Conservation (phyloP, 441 rosid genomes). For the Kokia cookei region DNA sequence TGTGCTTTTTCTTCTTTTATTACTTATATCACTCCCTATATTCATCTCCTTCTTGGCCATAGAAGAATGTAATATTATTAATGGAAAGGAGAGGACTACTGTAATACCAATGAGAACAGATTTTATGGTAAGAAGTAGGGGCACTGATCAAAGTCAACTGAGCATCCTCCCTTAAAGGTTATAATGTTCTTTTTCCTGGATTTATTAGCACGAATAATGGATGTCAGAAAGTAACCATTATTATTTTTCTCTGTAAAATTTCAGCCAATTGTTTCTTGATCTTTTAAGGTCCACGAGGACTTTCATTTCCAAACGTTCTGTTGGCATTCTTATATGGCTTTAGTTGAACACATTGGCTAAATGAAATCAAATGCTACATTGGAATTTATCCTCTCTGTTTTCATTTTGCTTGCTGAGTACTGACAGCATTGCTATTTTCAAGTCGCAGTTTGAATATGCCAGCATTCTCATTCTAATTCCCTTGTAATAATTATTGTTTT, state of each 20-base stretch:
- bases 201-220: neutral
- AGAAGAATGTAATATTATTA: neutral
- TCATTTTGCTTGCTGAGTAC: neutral
- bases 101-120: neutral
- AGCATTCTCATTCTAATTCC: neutral
- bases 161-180: neutral
- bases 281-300: neutral
- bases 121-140: neutral
- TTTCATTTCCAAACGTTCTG: neutral
- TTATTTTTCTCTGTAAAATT: neutral
- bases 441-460: neutral
- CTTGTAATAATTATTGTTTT: neutral
- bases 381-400: neutral
- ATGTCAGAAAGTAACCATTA: neutral
- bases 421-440: neutral
- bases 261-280: neutral
- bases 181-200: neutral
- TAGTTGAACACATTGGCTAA: neutral
- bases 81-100: neutral
- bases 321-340: neutral
- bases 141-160: neutral
- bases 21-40: neutral
- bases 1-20: neutral
- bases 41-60: neutral
- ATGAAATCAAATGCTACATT: neutral